A percentile compares a stretch with the other conserved stretches of the same genome.
Conservation (phyloP, 139 green algal species). For the Pleodorina starrii region DNA sequence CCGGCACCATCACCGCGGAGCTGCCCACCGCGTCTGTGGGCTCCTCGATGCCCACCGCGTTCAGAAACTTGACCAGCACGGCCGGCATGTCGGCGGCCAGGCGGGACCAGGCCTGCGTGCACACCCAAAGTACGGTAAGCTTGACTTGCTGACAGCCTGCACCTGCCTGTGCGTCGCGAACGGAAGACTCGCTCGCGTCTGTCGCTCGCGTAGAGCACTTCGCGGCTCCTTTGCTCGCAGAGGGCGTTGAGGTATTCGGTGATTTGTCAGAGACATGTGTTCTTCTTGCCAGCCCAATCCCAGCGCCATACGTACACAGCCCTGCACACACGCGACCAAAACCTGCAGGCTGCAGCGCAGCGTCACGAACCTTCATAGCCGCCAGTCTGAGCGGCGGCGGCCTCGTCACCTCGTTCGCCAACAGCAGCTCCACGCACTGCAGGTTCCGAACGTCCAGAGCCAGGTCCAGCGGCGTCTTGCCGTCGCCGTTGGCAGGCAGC, state of each 20-base stretch:
- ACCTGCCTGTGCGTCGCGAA: too few species aligned
- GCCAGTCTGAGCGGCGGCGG: constrained; percentile 2
- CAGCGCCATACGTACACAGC: too few species aligned
- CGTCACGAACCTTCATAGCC: constrained; percentile 1
- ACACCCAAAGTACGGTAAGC: too few species aligned
- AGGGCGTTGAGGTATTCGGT: too few species aligned
- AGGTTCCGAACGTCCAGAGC: background rate
- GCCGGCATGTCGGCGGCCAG: background rate
- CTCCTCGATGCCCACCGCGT: background rate
- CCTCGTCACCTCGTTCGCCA: background rate
- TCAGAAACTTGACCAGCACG: constrained; percentile 12
- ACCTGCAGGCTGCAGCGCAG: too few species aligned
- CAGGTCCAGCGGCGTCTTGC: background rate
- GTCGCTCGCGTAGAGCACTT: too few species aligned
- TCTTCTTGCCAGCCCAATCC: too few species aligned
- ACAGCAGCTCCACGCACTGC: constrained; percentile 7
- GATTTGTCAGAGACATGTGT: too few species aligned
- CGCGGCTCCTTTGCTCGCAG: too few species aligned
- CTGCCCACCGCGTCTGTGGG: background rate
- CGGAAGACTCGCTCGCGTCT: too few species aligned
- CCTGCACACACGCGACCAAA: too few species aligned
- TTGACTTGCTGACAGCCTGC: too few species aligned
- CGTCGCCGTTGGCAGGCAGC: background rate
- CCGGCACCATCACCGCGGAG: background rate
- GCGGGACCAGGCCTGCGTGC: background rate